Evolutionary conservation across 768 basidiomycete genomes (phyloP).

Genomic region (Boletus edulis): DNA sequence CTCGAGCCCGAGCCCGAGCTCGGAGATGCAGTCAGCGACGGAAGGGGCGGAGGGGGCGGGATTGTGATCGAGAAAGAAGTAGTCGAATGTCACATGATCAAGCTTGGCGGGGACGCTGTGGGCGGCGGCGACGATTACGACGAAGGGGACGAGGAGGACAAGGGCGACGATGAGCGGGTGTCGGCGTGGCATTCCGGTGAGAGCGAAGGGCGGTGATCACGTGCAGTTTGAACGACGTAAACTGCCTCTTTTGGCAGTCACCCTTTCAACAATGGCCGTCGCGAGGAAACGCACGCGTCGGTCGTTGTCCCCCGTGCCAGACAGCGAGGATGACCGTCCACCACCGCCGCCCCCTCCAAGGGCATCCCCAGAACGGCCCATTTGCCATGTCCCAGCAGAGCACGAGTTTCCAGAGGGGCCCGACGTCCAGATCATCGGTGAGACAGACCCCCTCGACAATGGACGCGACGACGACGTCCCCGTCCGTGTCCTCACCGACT

Average conservation of each 20-base stretch:
- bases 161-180: slow-evolving; percentile 6
- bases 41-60: slow-evolving; percentile 50
- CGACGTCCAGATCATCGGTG: slow-evolving; percentile 43
- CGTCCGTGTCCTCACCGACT: slow-evolving; percentile 53
- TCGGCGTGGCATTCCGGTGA: slow-evolving; percentile 10
- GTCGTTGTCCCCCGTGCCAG: slow-evolving; percentile 14
- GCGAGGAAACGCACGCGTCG: slow-evolving; percentile 26
- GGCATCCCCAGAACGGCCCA: slow-evolving; percentile 4
- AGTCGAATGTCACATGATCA: slow-evolving; percentile 64
- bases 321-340: slow-evolving; percentile 16
- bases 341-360: slow-evolving; percentile 7
- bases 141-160: slow-evolving; percentile 13
- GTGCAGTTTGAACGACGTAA: background rate
- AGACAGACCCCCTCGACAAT: slow-evolving; percentile 31
- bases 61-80: slow-evolving; percentile 77
- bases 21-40: slow-evolving; percentile 54
- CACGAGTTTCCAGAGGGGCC: slow-evolving; percentile 39
- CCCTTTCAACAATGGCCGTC: slow-evolving; percentile 17
- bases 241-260: background rate
- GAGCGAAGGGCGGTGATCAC: slow-evolving; percentile 5
- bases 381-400: slow-evolving; percentile 22
- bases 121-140: background rate
- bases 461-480: slow-evolving; percentile 43
- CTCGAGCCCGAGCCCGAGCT: slow-evolving; percentile 78
- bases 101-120: slow-evolving; percentile 33